Base-by-base conservation (phyloP, 768 basidiomycete species). In the Suillus variegatus region DNA sequence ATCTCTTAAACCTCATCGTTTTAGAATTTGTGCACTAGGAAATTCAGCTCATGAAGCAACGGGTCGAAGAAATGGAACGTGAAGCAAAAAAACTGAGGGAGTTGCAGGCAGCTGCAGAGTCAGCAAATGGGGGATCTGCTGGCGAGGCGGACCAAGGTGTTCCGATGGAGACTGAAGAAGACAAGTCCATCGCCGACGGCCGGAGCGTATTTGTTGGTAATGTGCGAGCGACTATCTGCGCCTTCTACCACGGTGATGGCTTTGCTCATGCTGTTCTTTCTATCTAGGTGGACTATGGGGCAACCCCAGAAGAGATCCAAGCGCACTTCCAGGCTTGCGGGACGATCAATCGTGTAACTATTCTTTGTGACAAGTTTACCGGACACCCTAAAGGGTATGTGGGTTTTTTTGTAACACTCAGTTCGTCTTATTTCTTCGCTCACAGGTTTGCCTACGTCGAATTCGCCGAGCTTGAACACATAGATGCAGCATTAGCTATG, bases 281-380 rank as follows among this genome's bases (percentile, higher is more conserved):
- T 62, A 18, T 55, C 40, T 49, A 99, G 97, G 97, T 99, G 64
- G 97, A 99, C 82, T 99, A 99, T 76, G 85, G 89, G 62, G 92
- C 97, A 13, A 97, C 97, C 18, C 97, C 97, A 20, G 97, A 99
- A 79, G 97, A 99, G 76, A 95, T 99, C 60, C 97, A 99, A 81
- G 88, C 84, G 20, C 97, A 99, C 77, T 99, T 99, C 81, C 93
- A 95, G 76, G 90, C 96, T 18, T 99, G 96, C 74, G 97, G 97
- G 7, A 94, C 93, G 18, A 99, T 99, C 79, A 99, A 99, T 81
- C 88, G 97, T 71, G 95, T 99, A 51, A 99, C 97, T 1, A 99
- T 99, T 73, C 88, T 99, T 36, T 99, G 97, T 78, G 97, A 99
- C 86, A 99, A 99, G 81, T 99, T 97, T 79, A 99, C 97, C 28